Base-by-base conservation (phyloP, 208 protist species). In the Trypanosomatidae sp. region DNA sequence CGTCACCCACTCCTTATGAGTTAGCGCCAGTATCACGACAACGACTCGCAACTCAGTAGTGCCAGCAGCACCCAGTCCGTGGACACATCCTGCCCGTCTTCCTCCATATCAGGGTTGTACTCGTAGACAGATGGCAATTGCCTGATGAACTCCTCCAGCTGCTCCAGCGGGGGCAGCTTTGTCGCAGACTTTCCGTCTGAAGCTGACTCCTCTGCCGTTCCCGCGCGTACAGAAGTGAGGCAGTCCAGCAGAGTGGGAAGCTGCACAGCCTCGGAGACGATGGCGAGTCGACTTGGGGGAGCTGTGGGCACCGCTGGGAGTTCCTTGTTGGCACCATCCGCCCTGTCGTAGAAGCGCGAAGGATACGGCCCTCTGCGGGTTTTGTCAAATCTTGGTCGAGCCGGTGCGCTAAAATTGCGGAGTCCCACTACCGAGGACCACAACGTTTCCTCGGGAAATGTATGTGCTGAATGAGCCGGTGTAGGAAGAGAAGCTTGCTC, bases 51-150 rank as follows among this genome's bases (percentile, higher is more conserved):
- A 12, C 50, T 60, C 44, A 69, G 62, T 44, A 88, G 75, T 12
- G 74, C 53, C 8, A 36, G 22, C 30, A 88, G 52, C 15, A 88
- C 72, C 84, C 84, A 88, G 36, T 88, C 77, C 12, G 77, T 79
- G 28, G 74, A 81, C 28, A 74, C 52, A 2, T 73, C 77, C 33
- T 60, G 19, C n/a, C 69, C 78, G 12, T 59, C 73, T n/a, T 79
- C 76, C 46, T 75, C 60, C 7, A 71, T 66, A n/a, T 74, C 74
- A 7, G 76, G 83, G 47, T 82, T 72, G 71, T 87, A 87, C 70
- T 87, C 71, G 49, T 70, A 69, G 55, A 79, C 28, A 8, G 79
- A 77, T 3, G 83, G 83, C 66, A 87, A 66, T 64, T 60, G 55
- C 17, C 33, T 64, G 55, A 87, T 82, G 28, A 87, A 70, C 12